These are phyloP conservation scores for Monosporascus ibericus DNA, from an alignment of 2,329 filamentous ascomycete genomes.

Conservation along the genomic window DNA sequence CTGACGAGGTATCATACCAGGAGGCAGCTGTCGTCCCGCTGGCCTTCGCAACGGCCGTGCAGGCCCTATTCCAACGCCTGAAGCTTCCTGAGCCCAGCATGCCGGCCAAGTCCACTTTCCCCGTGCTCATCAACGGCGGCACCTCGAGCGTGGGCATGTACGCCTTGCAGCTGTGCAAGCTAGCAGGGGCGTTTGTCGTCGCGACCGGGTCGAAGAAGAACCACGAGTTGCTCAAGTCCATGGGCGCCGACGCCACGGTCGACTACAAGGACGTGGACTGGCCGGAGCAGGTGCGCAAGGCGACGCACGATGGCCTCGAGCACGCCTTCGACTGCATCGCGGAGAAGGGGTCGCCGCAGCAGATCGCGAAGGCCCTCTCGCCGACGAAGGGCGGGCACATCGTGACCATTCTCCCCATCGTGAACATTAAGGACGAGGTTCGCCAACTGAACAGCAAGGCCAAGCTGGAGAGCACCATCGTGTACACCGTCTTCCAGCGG, in stretches of 20 bases:
- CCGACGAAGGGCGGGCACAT: conserved; percentile 24
- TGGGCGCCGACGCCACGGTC: conserved; percentile 21
- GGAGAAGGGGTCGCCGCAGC: conserved; percentile 17
- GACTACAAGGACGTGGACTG: conserved; percentile 38
- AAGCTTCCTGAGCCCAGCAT: conserved; percentile 24
- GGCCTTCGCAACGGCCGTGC: conserved; percentile 39
- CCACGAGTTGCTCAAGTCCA: conserved; percentile 16
- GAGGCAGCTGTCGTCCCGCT: conserved; percentile 23
- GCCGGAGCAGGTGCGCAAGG: conserved; percentile 51
- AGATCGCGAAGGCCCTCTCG: conserved; percentile 20
- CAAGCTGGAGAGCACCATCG: conserved; percentile 25
- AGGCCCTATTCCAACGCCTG: conserved; percentile 25
- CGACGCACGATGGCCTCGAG: conserved; percentile 51
- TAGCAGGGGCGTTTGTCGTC: conserved; percentile 20
- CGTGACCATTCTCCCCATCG: conserved; percentile 17
- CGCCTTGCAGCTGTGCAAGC: conserved; percentile 22
- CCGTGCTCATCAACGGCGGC: conserved; percentile 22
- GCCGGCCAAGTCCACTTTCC: conserved; percentile 25
- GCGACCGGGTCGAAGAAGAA: conserved; percentile 20
- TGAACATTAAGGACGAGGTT: conserved; percentile 8
- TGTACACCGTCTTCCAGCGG: conserved; percentile 25
- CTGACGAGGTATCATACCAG: conserved; percentile 19
- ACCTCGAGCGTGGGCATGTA: conserved; percentile 21
- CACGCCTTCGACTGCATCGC: conserved; percentile 24
- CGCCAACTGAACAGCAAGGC: conserved; percentile 17